These are phyloP conservation scores for Aurantiochytrium sp. DNA, from an alignment of 108 stramenopile species.

Conservation along the genomic window DNA sequence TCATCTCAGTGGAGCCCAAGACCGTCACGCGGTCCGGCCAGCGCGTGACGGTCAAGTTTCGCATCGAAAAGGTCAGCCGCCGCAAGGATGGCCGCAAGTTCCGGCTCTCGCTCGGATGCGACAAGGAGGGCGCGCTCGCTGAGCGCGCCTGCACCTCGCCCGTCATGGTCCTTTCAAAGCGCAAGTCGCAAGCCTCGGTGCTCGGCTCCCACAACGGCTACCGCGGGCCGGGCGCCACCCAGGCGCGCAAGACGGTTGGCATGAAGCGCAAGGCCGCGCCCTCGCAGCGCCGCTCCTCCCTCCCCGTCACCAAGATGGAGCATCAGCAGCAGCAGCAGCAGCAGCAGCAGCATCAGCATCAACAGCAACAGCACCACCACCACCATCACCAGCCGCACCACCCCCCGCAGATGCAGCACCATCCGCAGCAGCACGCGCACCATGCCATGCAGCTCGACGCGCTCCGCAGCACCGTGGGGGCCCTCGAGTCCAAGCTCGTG, in stretches of 20 bases:
- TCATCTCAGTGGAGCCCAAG: background rate
- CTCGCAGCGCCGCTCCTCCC: background rate
- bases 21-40: background rate
- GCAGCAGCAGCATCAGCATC: background rate
- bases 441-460: background rate
- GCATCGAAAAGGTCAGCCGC: conserved; percentile 29
- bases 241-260: background rate
- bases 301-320: conserved; percentile 15
- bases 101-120: background rate
- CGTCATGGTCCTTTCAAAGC: background rate
- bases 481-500: background rate
- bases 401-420: background rate
- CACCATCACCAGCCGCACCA: too few relatives aligned
- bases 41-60: background rate
- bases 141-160: background rate
- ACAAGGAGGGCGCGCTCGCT: background rate
- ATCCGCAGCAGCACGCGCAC: background rate
- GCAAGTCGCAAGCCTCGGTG: background rate
- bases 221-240: background rate
- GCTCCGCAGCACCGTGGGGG: background rate
- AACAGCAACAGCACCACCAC: background rate
- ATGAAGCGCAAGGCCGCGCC: background rate
- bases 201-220: background rate
- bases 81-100: conserved; percentile 2
- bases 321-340: background rate